Base-by-base conservation (phyloP, 441 rosid species). In the Melastoma candidum region DNA sequence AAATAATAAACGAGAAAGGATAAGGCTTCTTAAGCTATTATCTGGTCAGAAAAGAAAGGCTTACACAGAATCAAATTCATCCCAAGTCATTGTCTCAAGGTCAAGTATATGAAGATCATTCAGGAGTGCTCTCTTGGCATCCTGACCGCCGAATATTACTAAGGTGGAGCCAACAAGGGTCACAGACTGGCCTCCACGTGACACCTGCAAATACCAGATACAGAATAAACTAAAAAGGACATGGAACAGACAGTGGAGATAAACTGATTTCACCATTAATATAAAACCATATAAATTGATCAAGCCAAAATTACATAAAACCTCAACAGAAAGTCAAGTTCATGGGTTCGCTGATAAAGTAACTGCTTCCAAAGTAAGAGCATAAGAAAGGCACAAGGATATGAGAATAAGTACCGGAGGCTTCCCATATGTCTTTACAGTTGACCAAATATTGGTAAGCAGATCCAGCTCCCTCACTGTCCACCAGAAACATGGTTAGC, bases 41-140 rank as follows among this genome's bases (percentile, higher is more conserved):
- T 4, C 41, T 4, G 7, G 41, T 36, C 8, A 36, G 53, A 13
- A 60, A 51, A 64, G 46, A 22, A 46, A 51, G 68, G 66, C 97
- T 80, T 85, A 94, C 99, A 76, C 57, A 14, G 96, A 76, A 64
- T 94, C 96, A 64, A 87, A 75, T 81, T 89, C 99, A 78, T 90
- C 97, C 97, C 99, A 94, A 48, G 99, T 94, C 97, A 87, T 70
- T 61, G 89, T 90, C 70, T 94, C 96, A 36, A 94, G 82, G 72
- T 94, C 99, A 68, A 94, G 97, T 64, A 85, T 74, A 73, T 90
- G 92, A 65, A 94, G 71, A 79, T 94, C 99, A 65, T 90, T 94
- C 73, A 94, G 65, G 47, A 90, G 78, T 24, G 95, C 74, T 73
- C 95, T 79, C 56, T 82, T 94, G 45, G 96, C 89, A 75, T 94